Conservation (phyloP, 2,329 filamentous ascomycete species). For the Lecanicillium sp. region DNA sequence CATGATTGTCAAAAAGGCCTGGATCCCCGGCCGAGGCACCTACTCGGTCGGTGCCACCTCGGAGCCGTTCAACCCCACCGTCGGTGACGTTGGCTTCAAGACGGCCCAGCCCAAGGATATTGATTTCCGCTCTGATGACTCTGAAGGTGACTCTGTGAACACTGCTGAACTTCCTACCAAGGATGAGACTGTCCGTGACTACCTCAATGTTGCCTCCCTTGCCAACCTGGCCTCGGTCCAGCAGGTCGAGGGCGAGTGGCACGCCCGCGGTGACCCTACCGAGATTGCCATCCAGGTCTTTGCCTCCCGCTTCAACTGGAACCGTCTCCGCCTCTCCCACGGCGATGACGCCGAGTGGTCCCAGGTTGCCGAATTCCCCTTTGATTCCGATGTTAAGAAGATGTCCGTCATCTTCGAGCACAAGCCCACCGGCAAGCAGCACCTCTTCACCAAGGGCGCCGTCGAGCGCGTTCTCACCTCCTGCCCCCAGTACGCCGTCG, state of each 20-base stretch:
- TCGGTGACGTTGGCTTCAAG: constrained; percentile 39
- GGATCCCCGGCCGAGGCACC: constrained; percentile 42
- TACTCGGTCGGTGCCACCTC: constrained; percentile 43
- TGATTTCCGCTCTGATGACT: constrained; percentile 21
- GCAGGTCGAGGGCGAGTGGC: constrained; percentile 49
- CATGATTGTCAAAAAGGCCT: constrained; percentile 49
- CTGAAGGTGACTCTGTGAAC: constrained; percentile 23
- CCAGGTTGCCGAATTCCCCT: constrained; percentile 63
- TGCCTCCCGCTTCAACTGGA: constrained; percentile 61
- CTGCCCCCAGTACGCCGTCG: constrained; percentile 48
- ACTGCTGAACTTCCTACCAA: constrained; percentile 32
- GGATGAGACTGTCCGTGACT: constrained; percentile 46
- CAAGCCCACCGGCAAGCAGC: constrained; percentile 32
- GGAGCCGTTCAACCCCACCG: constrained; percentile 52
- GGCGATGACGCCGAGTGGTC: constrained; percentile 47
- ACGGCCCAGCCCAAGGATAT: constrained; percentile 31
- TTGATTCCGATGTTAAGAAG: constrained; percentile 69
- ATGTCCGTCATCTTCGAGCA: constrained; percentile 65
- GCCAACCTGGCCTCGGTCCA: constrained; percentile 61
- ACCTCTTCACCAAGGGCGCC: constrained; percentile 59
- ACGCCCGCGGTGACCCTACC: constrained; percentile 56
- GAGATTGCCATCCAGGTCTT: constrained; percentile 74
- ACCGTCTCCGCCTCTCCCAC: constrained; percentile 45
- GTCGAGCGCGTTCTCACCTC: constrained; percentile 62
- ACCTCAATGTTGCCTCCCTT: constrained; percentile 57